phyloP scores from a whole-genome alignment of 2,329 filamentous ascomycete species.

The Coniella vitis region DNA sequence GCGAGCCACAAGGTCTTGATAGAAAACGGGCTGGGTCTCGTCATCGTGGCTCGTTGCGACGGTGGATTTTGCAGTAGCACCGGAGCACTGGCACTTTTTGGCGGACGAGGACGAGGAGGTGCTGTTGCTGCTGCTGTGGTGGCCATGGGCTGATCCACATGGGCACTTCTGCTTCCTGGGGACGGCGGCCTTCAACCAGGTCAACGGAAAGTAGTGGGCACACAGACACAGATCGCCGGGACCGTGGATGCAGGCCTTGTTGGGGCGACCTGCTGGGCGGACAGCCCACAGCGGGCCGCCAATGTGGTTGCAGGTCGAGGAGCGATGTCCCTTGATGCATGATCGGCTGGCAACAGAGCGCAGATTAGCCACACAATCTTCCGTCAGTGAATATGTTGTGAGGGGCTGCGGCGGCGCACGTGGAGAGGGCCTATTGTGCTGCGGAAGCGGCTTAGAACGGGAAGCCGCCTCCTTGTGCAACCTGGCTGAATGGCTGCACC shows the following conservation, averaged over 20 bases:
- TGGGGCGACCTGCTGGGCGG: slow-evolving; percentile 62
- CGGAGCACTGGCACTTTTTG: slow-evolving; percentile 11
- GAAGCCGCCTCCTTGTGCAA: background rate
- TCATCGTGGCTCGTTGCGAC: slow-evolving; percentile 17
- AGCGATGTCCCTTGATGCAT: slow-evolving; percentile 70
- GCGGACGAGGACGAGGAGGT: too few species aligned
- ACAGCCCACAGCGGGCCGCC: slow-evolving; percentile 35
- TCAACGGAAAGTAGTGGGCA: slow-evolving; percentile 21
- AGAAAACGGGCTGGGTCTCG: slow-evolving; percentile 15
- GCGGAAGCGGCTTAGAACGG: background rate
- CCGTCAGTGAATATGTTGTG: slow-evolving; percentile 7
- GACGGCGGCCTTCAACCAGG: slow-evolving; percentile 47
- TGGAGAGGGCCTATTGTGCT: background rate
- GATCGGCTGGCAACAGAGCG: slow-evolving; percentile 47
- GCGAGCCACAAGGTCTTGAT: slow-evolving; percentile 15
- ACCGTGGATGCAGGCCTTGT: slow-evolving; percentile 63
- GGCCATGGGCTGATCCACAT: slow-evolving; percentile 26
- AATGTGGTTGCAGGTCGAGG: slow-evolving; percentile 63
- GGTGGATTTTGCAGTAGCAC: slow-evolving; percentile 16
- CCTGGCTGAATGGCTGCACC: background rate
- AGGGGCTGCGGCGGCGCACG: too few species aligned
- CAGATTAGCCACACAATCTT: too few species aligned
- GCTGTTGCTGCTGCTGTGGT: background rate
- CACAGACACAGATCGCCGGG: slow-evolving; percentile 56
- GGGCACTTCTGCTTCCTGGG: slow-evolving; percentile 50